Percentiles rank a stretch among this genome's conserved stretches.
Evolutionary conservation across 768 basidiomycete species (phyloP).

Genomic region (Sutorius australiensis): DNA sequence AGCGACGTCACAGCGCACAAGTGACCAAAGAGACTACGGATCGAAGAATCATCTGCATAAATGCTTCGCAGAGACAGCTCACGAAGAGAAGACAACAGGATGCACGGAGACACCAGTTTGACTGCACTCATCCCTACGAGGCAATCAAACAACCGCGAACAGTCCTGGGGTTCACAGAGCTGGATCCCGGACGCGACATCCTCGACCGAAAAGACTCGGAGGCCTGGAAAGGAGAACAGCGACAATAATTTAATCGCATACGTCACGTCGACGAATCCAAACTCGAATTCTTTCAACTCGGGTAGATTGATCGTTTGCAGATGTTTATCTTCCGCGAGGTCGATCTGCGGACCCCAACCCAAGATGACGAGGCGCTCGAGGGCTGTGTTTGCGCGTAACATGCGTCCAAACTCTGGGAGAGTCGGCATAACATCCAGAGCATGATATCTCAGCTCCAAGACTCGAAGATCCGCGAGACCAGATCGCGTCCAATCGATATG

Average conservation of each 20-base stretch:
- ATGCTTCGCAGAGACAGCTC: constrained; percentile 13
- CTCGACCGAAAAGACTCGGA: constrained; percentile 41
- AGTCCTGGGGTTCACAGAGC: constrained; percentile 33
- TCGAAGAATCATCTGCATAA: neutral
- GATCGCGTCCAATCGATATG: constrained; percentile 52
- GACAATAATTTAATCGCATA: constrained; percentile 39
- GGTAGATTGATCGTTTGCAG: constrained; percentile 25
- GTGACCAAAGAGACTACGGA: constrained; percentile 4
- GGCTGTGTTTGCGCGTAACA: constrained; percentile 37
- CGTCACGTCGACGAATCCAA: constrained; percentile 44
- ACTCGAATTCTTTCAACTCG: constrained; percentile 32
- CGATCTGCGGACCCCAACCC: constrained; percentile 49
- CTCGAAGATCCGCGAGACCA: constrained; percentile 40
- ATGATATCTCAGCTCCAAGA: constrained; percentile 53
- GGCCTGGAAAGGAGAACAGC: constrained; percentile 35
- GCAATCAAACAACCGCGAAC: constrained; percentile 35
- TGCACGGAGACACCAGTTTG: neutral
- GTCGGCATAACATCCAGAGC: constrained; percentile 55
- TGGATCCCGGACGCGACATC: constrained; percentile 42
- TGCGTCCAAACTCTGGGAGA: constrained; percentile 41
- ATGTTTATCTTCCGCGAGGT: neutral
- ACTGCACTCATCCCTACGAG: constrained; percentile 17
- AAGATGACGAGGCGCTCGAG: constrained; percentile 45
- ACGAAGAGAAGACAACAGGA: constrained; percentile 5
- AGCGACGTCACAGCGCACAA: constrained; percentile 6